phyloP scores from a whole-genome alignment of 129 eudicot species.

The Pulicaria dysenterica region DNA sequence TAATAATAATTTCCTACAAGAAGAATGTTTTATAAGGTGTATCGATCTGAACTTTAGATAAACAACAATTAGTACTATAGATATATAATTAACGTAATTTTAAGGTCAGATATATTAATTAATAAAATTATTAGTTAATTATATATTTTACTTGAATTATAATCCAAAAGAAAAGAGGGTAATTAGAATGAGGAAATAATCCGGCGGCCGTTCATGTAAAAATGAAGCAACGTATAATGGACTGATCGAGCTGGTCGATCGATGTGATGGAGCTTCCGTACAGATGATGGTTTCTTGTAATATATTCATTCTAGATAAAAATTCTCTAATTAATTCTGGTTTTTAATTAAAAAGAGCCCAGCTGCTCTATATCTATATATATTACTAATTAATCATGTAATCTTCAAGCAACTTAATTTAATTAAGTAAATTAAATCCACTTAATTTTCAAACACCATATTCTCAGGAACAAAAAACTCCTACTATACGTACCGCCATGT shows the following conservation, averaged over 20 bases:
- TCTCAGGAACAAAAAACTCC: conserved; percentile 32
- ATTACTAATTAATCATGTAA: conserved; percentile 12
- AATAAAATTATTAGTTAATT: neutral
- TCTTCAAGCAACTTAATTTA: conserved; percentile 28
- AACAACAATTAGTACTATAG: no score
- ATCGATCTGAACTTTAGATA: no score
- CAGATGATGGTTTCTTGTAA: conserved; percentile 40
- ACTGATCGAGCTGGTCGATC: neutral
- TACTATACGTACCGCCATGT: conserved; percentile 21
- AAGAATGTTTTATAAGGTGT: no score
- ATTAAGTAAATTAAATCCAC: neutral
- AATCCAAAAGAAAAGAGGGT: neutral
- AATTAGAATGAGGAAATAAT: conserved; percentile 25
- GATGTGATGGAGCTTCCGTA: conserved; percentile 34
- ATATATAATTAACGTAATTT: no score
- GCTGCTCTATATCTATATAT: neutral
- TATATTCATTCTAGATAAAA: conserved; percentile 23
- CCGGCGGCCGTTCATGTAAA: conserved; percentile 39
- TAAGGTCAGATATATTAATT: no score
- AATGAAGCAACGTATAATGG: conserved; percentile 35
- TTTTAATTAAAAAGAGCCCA: neutral
- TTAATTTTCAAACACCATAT: conserved; percentile 34
- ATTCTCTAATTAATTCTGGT: conserved; percentile 19
- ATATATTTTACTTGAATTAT: neutral
- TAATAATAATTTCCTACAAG: no score